Base-by-base conservation (phyloP, 2,329 filamentous ascomycete genomes). In the Colletotrichum shisoi region DNA sequence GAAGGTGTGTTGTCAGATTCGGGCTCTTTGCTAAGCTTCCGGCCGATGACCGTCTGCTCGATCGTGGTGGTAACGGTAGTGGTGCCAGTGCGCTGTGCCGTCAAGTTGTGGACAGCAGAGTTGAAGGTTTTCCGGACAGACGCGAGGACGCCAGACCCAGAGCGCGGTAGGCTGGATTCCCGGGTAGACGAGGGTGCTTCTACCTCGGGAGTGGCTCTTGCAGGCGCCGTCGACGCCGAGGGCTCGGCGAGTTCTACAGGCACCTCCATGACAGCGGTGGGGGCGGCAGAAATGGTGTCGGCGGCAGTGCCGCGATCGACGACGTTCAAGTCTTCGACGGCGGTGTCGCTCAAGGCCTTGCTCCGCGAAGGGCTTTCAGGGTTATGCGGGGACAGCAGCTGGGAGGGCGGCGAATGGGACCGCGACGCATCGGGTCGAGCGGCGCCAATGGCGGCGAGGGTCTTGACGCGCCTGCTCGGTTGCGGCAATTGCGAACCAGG, bases 11-110 rank as follows among this genome's bases (percentile, higher is more conserved):
- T 56, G 6, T 66, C 62, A 2, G 12, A 24, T 31, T 68, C 57
- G 0, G 62, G 66, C 37, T 68, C 66, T 57, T 57, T 62, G 45
- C 57, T 67, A 15, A 57, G 62, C 37, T 67, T 67, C 39, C 63
- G 66, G 52, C 66, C 67, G 15, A 57, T 63, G 3, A 66, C 21
- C 5, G 57, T 57, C 45, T 68, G 57, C 52, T 68, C 66, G 21
- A 67, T 52, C 2, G 66, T 48, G 6, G 62, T 19, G 8, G 63
- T 60, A 21, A 60, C 37, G 15, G 45, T 67, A 3, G 66, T 44
- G 3, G 48, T 52, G 12, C 57, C 61, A 12, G 57, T 56, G 52
- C 51, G 66, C 39, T 49, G 39, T 17, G 11, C 34, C 15, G 39
- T 44, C 40, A 67, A 24, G 24, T 54, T 57, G 31, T 27, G 67